A percentile compares a stretch with the other conserved stretches of the same genome.
Conservation (phyloP, 768 basidiomycete genomes). For the Boletus tylopilopsis region DNA sequence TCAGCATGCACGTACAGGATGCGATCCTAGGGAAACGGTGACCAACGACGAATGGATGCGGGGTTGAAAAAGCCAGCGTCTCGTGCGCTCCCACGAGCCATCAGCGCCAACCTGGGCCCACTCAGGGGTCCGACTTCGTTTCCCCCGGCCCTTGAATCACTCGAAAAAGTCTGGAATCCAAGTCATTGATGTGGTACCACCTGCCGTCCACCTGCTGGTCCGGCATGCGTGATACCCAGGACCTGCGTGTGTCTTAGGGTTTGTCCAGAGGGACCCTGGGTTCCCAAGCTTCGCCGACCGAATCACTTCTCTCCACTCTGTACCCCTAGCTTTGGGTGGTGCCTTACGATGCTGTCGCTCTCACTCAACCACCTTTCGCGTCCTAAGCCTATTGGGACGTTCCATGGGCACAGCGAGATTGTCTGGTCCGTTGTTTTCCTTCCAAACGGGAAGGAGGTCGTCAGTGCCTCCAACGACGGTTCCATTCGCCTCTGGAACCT, state of each 20-base stretch:
- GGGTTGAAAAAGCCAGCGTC: constrained; percentile 3
- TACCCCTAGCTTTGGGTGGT: constrained; percentile 22
- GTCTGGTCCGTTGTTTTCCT: constrained; percentile 30
- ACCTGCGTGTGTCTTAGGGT: constrained; percentile 31
- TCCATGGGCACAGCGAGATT: constrained; percentile 27
- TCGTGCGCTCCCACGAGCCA: constrained; percentile 27
- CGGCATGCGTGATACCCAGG: constrained; percentile 29
- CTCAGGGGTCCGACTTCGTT: constrained; percentile 29
- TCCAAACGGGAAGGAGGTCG: constrained; percentile 22
- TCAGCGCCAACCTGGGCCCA: constrained; percentile 25
- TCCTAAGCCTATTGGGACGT: constrained; percentile 18
- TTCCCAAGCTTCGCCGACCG: constrained; percentile 19
- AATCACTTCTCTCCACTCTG: constrained; percentile 19
- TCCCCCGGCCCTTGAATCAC: constrained; percentile 22
- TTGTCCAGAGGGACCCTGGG: constrained; percentile 25
- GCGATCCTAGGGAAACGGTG: neutral
- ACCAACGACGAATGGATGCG: constrained; percentile 1
- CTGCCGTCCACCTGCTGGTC: constrained; percentile 32
- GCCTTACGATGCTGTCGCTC: constrained; percentile 29
- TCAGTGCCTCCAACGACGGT: constrained; percentile 29
- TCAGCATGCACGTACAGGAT: constrained; percentile 4
- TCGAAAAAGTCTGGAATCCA: constrained; percentile 30
- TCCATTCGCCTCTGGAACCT: constrained; percentile 30
- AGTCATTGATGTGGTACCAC: constrained; percentile 31
- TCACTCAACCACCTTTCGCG: constrained; percentile 28